Evolutionary conservation across 805 yeast genomes (phyloP).

Genomic region (Grigorovia transvaalensis): DNA sequence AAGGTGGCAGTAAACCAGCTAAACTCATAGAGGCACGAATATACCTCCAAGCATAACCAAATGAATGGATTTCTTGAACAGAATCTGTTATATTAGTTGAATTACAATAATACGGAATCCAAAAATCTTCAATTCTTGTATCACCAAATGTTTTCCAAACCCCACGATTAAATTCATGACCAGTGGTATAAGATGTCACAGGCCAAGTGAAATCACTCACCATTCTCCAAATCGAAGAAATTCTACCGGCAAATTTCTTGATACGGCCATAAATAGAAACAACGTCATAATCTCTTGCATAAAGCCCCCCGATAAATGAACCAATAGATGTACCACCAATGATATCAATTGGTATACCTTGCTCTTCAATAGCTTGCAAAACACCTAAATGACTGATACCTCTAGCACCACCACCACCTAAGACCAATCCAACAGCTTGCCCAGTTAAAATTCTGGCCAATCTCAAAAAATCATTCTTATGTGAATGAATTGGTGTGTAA

Average conservation of each 20-base stretch:
- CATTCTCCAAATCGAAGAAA: constrained; percentile 80
- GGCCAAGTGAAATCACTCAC: constrained; percentile 83
- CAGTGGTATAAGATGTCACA: constrained; percentile 88
- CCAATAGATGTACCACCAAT: constrained; percentile 97
- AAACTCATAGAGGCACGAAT: constrained; percentile 93
- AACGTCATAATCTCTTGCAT: constrained; percentile 83
- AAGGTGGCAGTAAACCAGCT: constrained; percentile 80
- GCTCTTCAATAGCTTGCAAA: constrained; percentile 79
- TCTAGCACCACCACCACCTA: constrained; percentile 98
- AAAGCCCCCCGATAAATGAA: constrained; percentile 88
- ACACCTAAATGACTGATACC: constrained; percentile 91
- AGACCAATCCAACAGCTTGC: constrained; percentile 84
- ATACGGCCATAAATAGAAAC: constrained; percentile 87
- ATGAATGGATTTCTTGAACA: constrained; percentile 84
- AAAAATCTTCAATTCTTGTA: constrained; percentile 86
- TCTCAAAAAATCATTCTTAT: constrained; percentile 82
- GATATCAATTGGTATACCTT: constrained; percentile 86
- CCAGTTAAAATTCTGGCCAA: constrained; percentile 85
- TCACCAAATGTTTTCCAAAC: constrained; percentile 96
- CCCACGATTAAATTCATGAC: constrained; percentile 94
- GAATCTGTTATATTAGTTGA: constrained; percentile 94
- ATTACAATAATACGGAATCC: constrained; percentile 82
- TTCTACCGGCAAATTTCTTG: constrained; percentile 73
- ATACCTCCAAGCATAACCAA: constrained; percentile 93
- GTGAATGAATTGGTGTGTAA: constrained; percentile 32